Percentiles rank a stretch among this genome's conserved stretches.
These are phyloP conservation scores for Aspergillus asperescens DNA, from an alignment of 495 filamentous ascomycete genomes.

Conservation along the genomic window DNA sequence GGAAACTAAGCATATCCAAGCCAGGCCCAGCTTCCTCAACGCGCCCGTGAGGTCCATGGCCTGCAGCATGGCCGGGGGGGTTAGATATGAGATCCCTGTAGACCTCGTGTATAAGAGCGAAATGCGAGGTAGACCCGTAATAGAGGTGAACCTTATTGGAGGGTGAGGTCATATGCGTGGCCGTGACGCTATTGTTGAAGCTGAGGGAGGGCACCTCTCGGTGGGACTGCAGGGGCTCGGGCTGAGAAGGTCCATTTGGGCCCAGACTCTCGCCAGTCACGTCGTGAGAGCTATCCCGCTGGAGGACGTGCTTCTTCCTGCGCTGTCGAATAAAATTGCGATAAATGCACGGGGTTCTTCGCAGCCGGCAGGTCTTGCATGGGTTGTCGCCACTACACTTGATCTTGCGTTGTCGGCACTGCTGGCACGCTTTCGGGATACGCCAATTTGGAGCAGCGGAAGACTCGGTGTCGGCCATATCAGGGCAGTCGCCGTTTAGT, in stretches of 20 bases:
- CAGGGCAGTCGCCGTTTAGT: background rate
- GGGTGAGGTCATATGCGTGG: constrained; percentile 42
- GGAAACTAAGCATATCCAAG: constrained; percentile 42
- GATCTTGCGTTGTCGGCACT: constrained; percentile 43
- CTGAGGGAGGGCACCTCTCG: constrained; percentile 23
- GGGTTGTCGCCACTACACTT: constrained; percentile 39
- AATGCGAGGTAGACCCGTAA: constrained; percentile 44
- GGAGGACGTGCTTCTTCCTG: constrained; percentile 30
- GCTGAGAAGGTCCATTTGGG: constrained; percentile 8
- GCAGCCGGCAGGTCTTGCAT: constrained; percentile 39
- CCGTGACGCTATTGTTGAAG: constrained; percentile 40
- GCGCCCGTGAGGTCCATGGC: constrained; percentile 23
- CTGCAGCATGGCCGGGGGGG: constrained; percentile 19
- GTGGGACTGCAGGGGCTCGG: constrained; percentile 12
- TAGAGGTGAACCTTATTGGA: constrained; percentile 43
- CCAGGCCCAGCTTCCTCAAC: constrained; percentile 43
- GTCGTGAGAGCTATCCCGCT: background rate
- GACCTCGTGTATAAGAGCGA: constrained; percentile 42
- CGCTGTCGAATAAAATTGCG: constrained; percentile 39
- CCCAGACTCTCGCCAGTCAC: background rate
- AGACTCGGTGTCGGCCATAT: constrained; percentile 27
- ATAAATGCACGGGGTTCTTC: constrained; percentile 35
- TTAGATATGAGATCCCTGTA: constrained; percentile 36
- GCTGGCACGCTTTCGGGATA: constrained; percentile 41
- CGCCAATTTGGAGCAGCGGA: constrained; percentile 27